Percentiles rank a stretch among this genome's conserved stretches.
phyloP scores from a whole-genome alignment of 495 filamentous ascomycete species.

The Endocarpon pusillum region DNA sequence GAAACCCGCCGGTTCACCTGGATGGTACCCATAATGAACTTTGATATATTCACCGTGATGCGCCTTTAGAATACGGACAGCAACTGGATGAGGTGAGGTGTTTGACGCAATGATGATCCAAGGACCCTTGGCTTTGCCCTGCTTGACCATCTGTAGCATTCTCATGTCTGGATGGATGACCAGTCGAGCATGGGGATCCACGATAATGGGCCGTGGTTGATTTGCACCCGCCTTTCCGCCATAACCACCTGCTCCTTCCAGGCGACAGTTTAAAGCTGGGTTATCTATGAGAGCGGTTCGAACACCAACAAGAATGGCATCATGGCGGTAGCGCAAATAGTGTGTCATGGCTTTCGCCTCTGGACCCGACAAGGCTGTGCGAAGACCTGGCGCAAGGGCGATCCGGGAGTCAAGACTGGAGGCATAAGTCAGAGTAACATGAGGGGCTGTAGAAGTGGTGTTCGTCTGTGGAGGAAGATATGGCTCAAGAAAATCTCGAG shows the following conservation, averaged over 20 bases:
- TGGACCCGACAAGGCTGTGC: slow-evolving; percentile 63
- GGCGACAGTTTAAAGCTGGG: slow-evolving; percentile 63
- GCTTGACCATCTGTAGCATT: slow-evolving; percentile 43
- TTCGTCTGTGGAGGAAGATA: slow-evolving; percentile 25
- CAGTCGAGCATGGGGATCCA: slow-evolving; percentile 64
- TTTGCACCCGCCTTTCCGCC: slow-evolving; percentile 33
- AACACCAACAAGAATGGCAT: slow-evolving; percentile 71
- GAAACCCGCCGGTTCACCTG: slow-evolving; percentile 20
- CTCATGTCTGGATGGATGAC: slow-evolving; percentile 36
- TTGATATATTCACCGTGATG: slow-evolving; percentile 33
- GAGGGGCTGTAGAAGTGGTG: slow-evolving; percentile 21
- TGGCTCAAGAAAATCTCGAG: slow-evolving; percentile 28
- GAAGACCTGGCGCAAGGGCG: slow-evolving; percentile 53
- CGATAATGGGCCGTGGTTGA: slow-evolving; percentile 63
- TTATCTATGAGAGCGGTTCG: slow-evolving; percentile 75
- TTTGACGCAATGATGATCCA: slow-evolving; percentile 44
- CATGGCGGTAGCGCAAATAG: slow-evolving; percentile 63
- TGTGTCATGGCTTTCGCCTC: slow-evolving; percentile 83
- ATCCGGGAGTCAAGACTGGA: slow-evolving; percentile 74
- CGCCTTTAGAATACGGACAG: slow-evolving; percentile 27
- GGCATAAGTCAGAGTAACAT: slow-evolving; percentile 72
- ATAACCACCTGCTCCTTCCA: slow-evolving; percentile 38
- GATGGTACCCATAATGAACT: no score
- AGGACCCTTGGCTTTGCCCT: slow-evolving; percentile 53
- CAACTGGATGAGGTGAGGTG: slow-evolving; percentile 29